These are phyloP conservation scores for Spathaspora arborariae DNA, from an alignment of 805 yeast species.

Conservation along the genomic window DNA sequence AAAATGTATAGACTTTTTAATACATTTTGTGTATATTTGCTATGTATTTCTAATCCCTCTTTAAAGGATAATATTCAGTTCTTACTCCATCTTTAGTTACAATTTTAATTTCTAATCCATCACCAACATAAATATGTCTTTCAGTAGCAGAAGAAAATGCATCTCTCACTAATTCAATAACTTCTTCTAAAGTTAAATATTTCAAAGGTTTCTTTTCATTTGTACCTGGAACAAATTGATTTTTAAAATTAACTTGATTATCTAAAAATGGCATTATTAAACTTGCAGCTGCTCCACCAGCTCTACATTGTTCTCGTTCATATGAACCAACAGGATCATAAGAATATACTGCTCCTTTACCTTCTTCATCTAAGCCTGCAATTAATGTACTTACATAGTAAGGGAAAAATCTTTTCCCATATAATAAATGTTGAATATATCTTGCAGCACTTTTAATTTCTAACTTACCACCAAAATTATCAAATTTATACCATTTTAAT, in stretches of 20 bases:
- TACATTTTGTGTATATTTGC: too few species aligned
- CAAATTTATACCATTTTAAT: conserved; percentile 89
- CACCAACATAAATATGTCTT: conserved; percentile 98
- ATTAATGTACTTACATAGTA: conserved; percentile 92
- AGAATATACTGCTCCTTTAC: conserved; percentile 92
- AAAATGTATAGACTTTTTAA: conserved; percentile 2
- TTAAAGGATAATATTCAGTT: conserved; percentile 77
- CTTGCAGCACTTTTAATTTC: conserved; percentile 78
- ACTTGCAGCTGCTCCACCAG: conserved; percentile 96
- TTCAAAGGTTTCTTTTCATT: conserved; percentile 61
- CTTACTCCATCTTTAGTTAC: conserved; percentile 92
- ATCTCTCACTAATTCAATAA: conserved; percentile 81
- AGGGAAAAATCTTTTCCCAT: conserved; percentile 94
- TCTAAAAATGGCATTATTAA: conserved; percentile 97
- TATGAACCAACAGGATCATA: conserved; percentile 98
- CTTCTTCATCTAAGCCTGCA: conserved; percentile 89
- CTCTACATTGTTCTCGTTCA: conserved; percentile 95
- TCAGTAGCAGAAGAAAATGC: conserved; percentile 96
- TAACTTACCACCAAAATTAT: conserved; percentile 68
- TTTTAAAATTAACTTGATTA: conserved; percentile 93
- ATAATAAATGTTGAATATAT: conserved; percentile 81
- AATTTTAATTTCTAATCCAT: conserved; percentile 84
- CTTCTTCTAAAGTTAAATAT: conserved; percentile 78
- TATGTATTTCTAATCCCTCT: conserved; percentile 60
- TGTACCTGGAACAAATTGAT: conserved; percentile 80